Evolutionary conservation across 192 early-diverging fungal species (phyloP).

Genomic region (Oehlia diaphana): DNA sequence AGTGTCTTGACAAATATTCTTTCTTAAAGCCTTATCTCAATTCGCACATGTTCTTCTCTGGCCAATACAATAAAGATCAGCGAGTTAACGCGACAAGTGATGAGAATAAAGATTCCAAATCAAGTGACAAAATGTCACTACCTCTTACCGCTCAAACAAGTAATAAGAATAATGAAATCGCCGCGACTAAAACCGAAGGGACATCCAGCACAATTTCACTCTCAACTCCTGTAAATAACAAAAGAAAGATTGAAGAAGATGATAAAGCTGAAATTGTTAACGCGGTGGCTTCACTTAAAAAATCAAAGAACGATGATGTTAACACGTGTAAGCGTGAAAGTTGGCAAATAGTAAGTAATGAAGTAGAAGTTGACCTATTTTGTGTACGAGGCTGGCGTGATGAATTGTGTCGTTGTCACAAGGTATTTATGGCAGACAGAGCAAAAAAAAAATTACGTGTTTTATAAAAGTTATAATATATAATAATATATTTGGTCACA

Average conservation of each 20-base stretch:
- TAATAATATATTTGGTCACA: background rate
- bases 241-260: constrained; percentile 28
- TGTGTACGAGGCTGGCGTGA: constrained; percentile 72
- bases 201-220: background rate
- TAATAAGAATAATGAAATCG: background rate
- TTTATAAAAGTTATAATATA: too few relatives aligned
- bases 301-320: constrained; percentile 21
- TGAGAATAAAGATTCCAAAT: background rate
- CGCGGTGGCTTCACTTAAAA: background rate
- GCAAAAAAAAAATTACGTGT: background rate
- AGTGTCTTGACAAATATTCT: constrained; percentile 53
- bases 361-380: constrained; percentile 64
- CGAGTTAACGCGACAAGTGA: background rate
- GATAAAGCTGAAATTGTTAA: constrained; percentile 16
- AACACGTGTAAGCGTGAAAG: constrained; percentile 24
- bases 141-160: background rate
- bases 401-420: constrained; percentile 69
- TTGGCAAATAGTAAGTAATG: constrained; percentile 22
- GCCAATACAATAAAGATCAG: constrained; percentile 1
- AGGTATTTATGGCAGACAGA: constrained; percentile 25
- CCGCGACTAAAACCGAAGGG: background rate
- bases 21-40: constrained; percentile 35
- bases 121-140: background rate
- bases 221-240: background rate
- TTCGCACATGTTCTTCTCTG: constrained; percentile 27